Conservation (phyloP, 2,329 filamentous ascomycete genomes). For the Dactylonectria macrodidyma region DNA sequence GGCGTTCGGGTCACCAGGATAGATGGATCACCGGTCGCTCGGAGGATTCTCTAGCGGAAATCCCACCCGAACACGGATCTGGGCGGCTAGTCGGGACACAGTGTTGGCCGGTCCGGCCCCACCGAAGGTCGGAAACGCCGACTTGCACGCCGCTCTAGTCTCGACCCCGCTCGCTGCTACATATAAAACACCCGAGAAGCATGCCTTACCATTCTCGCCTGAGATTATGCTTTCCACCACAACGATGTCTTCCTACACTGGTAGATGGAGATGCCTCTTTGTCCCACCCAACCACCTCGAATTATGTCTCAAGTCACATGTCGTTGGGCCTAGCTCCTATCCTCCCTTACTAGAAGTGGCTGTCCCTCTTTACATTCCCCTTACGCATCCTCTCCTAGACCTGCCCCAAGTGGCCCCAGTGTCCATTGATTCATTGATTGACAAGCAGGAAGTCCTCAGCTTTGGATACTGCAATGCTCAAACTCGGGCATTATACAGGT, state of each 20-base stretch:
- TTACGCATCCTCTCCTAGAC: neutral
- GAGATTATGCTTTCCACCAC: neutral
- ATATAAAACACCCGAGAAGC: neutral
- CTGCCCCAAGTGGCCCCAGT: constrained; percentile 1
- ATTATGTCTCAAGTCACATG: neutral
- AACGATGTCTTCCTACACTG: neutral
- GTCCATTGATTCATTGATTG: constrained; percentile 2
- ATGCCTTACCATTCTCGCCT: neutral
- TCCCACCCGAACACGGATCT: neutral
- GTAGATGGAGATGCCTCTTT: neutral
- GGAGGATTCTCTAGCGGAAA: neutral
- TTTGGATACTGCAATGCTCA: neutral
- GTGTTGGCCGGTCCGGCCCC: constrained; percentile 1
- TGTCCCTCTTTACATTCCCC: neutral
- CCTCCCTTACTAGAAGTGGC: constrained; percentile 1
- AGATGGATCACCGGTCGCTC: no score
- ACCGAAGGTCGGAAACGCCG: neutral
- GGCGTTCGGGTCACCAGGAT: no score
- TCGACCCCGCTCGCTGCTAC: neutral
- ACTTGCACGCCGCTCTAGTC: neutral
- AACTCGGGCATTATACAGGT: neutral
- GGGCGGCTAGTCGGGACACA: neutral
- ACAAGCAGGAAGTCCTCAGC: neutral
- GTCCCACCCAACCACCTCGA: neutral
- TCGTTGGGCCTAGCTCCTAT: neutral